phyloP scores from a whole-genome alignment of 2,329 filamentous ascomycete species.

The Cadophora sp. region DNA sequence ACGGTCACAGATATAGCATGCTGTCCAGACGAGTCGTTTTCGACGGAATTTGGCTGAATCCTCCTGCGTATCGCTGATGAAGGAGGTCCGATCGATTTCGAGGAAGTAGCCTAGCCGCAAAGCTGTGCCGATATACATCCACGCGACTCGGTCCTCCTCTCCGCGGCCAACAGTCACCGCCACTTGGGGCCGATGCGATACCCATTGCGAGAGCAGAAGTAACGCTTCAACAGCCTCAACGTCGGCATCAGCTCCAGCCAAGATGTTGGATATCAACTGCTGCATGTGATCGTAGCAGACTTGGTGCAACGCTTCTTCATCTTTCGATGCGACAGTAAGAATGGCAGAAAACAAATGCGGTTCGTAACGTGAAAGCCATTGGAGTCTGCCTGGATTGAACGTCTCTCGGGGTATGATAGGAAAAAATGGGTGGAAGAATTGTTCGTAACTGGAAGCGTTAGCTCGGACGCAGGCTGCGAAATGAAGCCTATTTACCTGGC shows the following conservation, averaged over 20 bases:
- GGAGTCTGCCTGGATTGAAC: slow-evolving; percentile 59
- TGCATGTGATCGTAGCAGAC: slow-evolving; percentile 75
- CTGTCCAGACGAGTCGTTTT: slow-evolving; percentile 72
- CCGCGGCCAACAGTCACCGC: slow-evolving; percentile 63
- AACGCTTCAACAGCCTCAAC: slow-evolving; percentile 76
- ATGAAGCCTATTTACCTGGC: slow-evolving; percentile 30
- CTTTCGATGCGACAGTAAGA: slow-evolving; percentile 73
- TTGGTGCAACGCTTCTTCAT: slow-evolving; percentile 69
- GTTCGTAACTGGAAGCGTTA: slow-evolving; percentile 36
- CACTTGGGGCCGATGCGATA: slow-evolving; percentile 42
- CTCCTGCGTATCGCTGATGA: slow-evolving; percentile 64
- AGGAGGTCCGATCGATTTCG: slow-evolving; percentile 71
- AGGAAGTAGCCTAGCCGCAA: slow-evolving; percentile 74
- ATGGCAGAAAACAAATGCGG: slow-evolving; percentile 73
- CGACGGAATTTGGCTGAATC: slow-evolving; percentile 66
- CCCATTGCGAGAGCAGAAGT: slow-evolving; percentile 75
- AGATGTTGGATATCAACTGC: slow-evolving; percentile 68
- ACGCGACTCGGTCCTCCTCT: slow-evolving; percentile 76
- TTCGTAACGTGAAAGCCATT: slow-evolving; percentile 60
- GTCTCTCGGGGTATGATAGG: slow-evolving; percentile 65
- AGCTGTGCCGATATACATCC: slow-evolving; percentile 79
- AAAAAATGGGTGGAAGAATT: slow-evolving; percentile 70
- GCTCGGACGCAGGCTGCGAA: background rate
- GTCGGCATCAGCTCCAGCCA: slow-evolving; percentile 69
- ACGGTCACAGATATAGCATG: slow-evolving; percentile 66